Evolutionary conservation across 2,329 filamentous ascomycete species (phyloP).

Genomic region (Coniochaeta prunicola): DNA sequence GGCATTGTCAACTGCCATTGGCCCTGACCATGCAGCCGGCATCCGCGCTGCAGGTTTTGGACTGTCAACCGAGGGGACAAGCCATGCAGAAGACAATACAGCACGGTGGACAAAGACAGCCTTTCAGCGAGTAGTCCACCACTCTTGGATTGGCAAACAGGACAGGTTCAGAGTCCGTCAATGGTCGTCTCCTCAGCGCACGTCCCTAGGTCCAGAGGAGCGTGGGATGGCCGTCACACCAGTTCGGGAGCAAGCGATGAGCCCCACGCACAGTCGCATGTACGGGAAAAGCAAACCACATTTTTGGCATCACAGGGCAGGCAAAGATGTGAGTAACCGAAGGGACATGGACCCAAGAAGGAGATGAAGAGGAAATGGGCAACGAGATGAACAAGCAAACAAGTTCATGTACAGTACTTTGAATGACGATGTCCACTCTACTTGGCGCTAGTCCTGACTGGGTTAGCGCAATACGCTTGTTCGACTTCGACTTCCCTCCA

Average conservation of each 20-base stretch:
- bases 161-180: neutral
- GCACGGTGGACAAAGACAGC: neutral
- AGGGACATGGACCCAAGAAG: too few relatives aligned
- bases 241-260: neutral
- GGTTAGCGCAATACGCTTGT: too few relatives aligned
- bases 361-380: neutral
- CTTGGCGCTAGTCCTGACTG: too few relatives aligned
- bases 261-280: neutral
- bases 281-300: neutral
- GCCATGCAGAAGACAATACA: neutral
- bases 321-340: neutral
- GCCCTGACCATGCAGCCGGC: neutral
- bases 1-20: neutral
- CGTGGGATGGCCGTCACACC: neutral
- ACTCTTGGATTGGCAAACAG: neutral
- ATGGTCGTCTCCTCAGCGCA: neutral
- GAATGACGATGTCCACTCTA: too few relatives aligned
- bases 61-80: neutral
- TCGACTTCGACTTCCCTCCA: too few relatives aligned
- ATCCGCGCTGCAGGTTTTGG: neutral
- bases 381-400: too few relatives aligned
- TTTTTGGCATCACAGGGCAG: neutral
- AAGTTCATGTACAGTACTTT: too few relatives aligned
- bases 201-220: neutral
- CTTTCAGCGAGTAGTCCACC: neutral